Conservation (phyloP, 2,329 filamentous ascomycete species). For the Ceratocystis ficicola region DNA sequence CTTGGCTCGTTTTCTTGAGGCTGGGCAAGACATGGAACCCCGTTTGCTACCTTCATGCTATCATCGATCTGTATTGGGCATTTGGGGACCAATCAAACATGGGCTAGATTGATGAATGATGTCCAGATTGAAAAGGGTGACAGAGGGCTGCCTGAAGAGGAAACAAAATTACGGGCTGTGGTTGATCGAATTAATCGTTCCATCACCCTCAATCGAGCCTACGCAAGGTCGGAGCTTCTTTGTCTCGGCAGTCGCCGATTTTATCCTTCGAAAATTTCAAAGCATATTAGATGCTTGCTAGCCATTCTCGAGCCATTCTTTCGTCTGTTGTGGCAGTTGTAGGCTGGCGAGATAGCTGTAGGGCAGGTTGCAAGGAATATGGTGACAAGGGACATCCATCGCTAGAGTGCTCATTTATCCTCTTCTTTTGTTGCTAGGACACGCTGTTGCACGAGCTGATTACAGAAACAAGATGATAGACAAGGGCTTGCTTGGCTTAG, state of each 20-base stretch:
- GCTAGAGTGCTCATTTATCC: not conserved
- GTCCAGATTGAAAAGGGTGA: not conserved
- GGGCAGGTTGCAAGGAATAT: not conserved
- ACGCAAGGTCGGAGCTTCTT: not conserved
- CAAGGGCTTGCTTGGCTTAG: not conserved
- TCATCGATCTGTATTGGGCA: not conserved
- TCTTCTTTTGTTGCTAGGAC: conserved; percentile 3
- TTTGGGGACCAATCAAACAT: not conserved
- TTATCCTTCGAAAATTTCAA: not conserved
- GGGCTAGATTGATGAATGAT: not conserved
- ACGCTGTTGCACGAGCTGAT: conserved; percentile 1
- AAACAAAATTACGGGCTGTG: not conserved
- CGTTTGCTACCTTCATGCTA: not conserved
- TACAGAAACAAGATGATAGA: not conserved
- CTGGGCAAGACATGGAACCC: not conserved
- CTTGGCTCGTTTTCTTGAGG: not conserved
- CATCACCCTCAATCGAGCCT: not conserved
- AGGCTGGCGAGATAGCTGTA: not conserved
- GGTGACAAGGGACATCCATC: not conserved
- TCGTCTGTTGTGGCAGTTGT: too few relatives aligned
- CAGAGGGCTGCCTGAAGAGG: not conserved
- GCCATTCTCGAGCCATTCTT: too few relatives aligned
- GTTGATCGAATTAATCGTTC: not conserved
- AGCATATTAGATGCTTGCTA: too few relatives aligned
- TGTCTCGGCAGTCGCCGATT: not conserved